These are phyloP conservation scores for Tricladium varicosporioides DNA, from an alignment of 2,329 filamentous ascomycete genomes.

Conservation along the genomic window DNA sequence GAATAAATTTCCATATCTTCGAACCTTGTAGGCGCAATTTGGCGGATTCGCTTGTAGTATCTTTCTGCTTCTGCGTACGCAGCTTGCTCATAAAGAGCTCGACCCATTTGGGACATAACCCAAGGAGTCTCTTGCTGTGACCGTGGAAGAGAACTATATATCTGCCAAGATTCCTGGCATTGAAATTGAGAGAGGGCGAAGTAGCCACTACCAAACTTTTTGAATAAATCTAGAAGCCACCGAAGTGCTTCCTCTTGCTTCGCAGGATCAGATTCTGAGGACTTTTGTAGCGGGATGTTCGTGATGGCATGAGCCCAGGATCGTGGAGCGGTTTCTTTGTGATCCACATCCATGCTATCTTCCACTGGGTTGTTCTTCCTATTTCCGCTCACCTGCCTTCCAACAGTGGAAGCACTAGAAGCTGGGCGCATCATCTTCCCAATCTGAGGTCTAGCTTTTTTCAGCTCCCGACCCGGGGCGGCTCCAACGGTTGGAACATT, in stretches of 20 bases:
- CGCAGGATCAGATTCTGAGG: slow-evolving; percentile 48
- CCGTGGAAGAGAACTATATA: slow-evolving; percentile 68
- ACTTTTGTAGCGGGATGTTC: slow-evolving; percentile 24
- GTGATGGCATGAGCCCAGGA: slow-evolving; percentile 28
- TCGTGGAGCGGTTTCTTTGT: slow-evolving; percentile 51
- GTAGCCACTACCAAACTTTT: slow-evolving; percentile 79
- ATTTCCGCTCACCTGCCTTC: slow-evolving; percentile 86
- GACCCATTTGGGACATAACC: slow-evolving; percentile 87
- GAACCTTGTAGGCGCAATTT: slow-evolving; percentile 75
- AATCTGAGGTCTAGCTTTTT: slow-evolving; percentile 76
- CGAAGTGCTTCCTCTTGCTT: slow-evolving; percentile 74
- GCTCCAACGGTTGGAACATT: slow-evolving; percentile 57
- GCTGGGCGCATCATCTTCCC: slow-evolving; percentile 64
- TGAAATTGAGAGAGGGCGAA: slow-evolving; percentile 76
- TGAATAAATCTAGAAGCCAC: slow-evolving; percentile 76
- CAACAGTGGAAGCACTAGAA: slow-evolving; percentile 69
- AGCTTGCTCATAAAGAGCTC: slow-evolving; percentile 87
- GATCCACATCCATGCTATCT: slow-evolving; percentile 66
- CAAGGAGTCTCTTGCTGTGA: slow-evolving; percentile 86
- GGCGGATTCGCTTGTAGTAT: slow-evolving; percentile 76
- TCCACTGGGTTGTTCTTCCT: slow-evolving; percentile 65
- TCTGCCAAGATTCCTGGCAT: slow-evolving; percentile 72
- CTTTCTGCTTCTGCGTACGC: slow-evolving; percentile 84
- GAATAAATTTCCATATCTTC: slow-evolving; percentile 99
- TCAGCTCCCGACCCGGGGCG: slow-evolving; percentile 69